These are phyloP conservation scores for Aspergillus leporis DNA, from an alignment of 495 filamentous ascomycete genomes.

Conservation along the genomic window DNA sequence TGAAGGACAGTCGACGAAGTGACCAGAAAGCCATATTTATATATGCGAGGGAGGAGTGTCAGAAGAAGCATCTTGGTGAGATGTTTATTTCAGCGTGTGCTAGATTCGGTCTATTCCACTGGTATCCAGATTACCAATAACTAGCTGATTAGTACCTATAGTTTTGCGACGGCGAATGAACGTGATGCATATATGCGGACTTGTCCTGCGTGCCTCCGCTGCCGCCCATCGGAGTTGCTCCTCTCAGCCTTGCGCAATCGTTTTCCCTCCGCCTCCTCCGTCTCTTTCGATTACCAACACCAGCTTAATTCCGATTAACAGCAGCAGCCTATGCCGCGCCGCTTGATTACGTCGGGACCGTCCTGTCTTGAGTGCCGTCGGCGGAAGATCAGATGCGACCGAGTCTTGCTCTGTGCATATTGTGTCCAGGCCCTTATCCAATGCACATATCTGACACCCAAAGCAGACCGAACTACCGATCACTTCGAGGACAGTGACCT, in stretches of 20 bases:
- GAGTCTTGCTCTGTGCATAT: slow-evolving; percentile 46
- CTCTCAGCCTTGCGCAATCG: neutral
- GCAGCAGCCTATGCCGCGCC: slow-evolving; percentile 8
- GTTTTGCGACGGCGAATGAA: neutral
- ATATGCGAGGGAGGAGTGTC: neutral
- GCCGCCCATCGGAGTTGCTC: neutral
- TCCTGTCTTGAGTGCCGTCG: slow-evolving; percentile 55
- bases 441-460: slow-evolving; percentile 22
- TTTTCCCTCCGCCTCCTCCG: neutral
- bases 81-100: neutral
- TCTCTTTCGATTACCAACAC: neutral
- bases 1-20: neutral
- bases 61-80: neutral
- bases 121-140: neutral
- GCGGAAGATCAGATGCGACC: slow-evolving; percentile 58
- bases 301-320: neutral
- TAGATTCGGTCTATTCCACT: neutral
- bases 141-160: neutral
- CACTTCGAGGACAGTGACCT: slow-evolving; percentile 1
- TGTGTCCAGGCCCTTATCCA: slow-evolving; percentile 37
- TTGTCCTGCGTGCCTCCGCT: slow-evolving; percentile 12
- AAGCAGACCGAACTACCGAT: slow-evolving; percentile 6
- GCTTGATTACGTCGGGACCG: slow-evolving; percentile 21
- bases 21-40: neutral
- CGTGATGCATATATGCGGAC: neutral